phyloP scores from a whole-genome alignment of 441 rosid species.

The Erodium trifolium region DNA sequence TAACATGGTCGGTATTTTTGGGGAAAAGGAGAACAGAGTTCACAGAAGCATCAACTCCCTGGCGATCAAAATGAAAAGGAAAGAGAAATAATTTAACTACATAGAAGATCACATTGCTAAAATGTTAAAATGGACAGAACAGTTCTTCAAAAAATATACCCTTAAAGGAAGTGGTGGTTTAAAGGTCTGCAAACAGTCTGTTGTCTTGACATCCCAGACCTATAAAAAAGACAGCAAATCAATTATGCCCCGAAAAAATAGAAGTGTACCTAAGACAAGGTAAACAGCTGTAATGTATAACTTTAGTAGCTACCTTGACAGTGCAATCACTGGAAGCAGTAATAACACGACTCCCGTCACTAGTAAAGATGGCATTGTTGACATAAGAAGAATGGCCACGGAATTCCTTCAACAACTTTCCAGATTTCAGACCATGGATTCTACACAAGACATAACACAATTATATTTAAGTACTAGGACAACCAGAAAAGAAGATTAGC shows the following conservation, averaged over 20 bases:
- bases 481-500: conserved; percentile 6
- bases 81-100: neutral
- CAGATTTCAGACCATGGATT: conserved; percentile 85
- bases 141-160: conserved; percentile 31
- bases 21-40: conserved; percentile 94
- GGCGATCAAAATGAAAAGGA: conserved; percentile 21
- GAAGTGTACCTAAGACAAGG: neutral
- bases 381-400: conserved; percentile 77
- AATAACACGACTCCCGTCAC: conserved; percentile 79
- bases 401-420: conserved; percentile 87
- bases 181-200: conserved; percentile 87
- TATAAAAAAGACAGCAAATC: conserved; percentile 22
- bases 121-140: neutral
- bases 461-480: neutral
- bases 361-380: conserved; percentile 80
- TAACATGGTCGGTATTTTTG: conserved; percentile 76
- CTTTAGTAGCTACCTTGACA: conserved; percentile 46
- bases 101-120: neutral
- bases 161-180: conserved; percentile 94
- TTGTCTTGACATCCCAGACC: conserved; percentile 97
- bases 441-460: conserved; percentile 28
- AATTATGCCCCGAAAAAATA: conserved; percentile 15
- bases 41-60: conserved; percentile 98
- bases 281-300: conserved; percentile 1
- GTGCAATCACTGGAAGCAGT: conserved; percentile 95